Evolutionary conservation across 1,139 yeast species (phyloP), one percentile per base, ranked within the genome.

Genomic region (Kodamaea anthophila): DNA sequence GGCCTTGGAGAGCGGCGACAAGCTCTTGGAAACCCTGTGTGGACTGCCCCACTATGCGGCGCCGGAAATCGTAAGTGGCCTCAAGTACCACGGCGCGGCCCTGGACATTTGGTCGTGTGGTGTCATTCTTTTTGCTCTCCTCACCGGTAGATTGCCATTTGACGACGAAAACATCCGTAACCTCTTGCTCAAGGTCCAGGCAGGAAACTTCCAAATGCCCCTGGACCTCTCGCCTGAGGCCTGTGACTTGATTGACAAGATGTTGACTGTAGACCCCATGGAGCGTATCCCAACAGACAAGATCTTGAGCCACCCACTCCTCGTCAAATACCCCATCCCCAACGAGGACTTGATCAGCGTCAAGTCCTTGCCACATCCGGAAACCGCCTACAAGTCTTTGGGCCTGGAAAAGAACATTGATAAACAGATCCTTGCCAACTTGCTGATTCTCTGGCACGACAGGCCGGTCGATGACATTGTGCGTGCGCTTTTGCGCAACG

Each of bases 31-130:
- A 51, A 82, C 94, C 7, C 74, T 84, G 9, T 82, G 94, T 60
- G 94, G 93, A 3, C 78, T 87, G 22, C 93, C 94, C 13, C 94
- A 82, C 56, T 82, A 82, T 52, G 93, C 93, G 9, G 85, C 93
- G 5, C 94, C 94, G 1, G 94, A 82, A 58, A 82, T 82, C 40
- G 88, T 82, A 18, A 70, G 79, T 46, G 91, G 93, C 9, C 70
- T 74, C 44, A 75, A 74, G 38, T 82, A 82, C 49, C 86, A 81
- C 51, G 94, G 94, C 18, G 79, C 83, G 25, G 87, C 87, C 29
- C 77, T 86, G 36, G 94, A 82, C 55, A 79, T 82, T 26, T 82
- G 94, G 94, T 80, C 88, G 10, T 81, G 91, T 56, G 94, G 93
- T 48, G 83, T 82, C 23, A 81, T 82, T 24, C 60, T 82, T 31